These are phyloP conservation scores for Colletotrichum navitas DNA, from an alignment of 2,329 filamentous ascomycete species.

Conservation along the genomic window DNA sequence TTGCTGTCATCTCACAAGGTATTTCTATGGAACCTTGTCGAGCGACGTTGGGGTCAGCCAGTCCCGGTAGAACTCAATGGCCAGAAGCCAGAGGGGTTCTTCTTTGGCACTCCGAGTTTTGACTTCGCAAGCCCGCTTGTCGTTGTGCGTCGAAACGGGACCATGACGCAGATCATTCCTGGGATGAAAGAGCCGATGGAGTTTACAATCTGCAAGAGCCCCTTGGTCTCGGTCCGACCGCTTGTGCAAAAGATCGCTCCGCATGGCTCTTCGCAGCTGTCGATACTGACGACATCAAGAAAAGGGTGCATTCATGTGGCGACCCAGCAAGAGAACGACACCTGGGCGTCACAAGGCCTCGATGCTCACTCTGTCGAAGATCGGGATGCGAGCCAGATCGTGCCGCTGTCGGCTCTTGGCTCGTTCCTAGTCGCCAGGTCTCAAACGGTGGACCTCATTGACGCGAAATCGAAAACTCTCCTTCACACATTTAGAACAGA, in stretches of 20 bases:
- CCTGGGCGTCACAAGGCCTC: conserved; percentile 65
- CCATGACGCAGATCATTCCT: conserved; percentile 69
- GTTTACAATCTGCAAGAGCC: conserved; percentile 64
- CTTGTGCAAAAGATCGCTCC: conserved; percentile 60
- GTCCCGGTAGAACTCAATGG: conserved; percentile 67
- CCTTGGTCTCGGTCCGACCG: conserved; percentile 63
- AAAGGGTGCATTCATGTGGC: conserved; percentile 64
- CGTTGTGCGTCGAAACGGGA: conserved; percentile 74
- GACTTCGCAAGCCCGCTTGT: conserved; percentile 63
- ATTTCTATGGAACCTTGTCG: conserved; percentile 72
- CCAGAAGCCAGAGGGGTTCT: conserved; percentile 72
- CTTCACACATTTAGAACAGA: conserved; percentile 74
- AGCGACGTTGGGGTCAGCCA: conserved; percentile 68
- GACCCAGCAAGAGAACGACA: conserved; percentile 51
- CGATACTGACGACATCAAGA: conserved; percentile 63
- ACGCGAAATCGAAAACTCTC: conserved; percentile 58
- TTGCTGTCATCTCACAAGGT: conserved; percentile 71
- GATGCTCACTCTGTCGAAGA: conserved; percentile 54
- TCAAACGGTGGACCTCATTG: conserved; percentile 69
- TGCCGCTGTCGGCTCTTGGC: conserved; percentile 69
- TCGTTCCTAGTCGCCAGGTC: conserved; percentile 71
- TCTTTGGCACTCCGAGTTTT: conserved; percentile 65
- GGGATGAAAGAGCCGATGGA: conserved; percentile 58
- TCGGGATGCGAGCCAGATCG: conserved; percentile 66
- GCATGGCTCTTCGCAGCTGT: conserved; percentile 12